Evolutionary conservation across 73 alveolate genomes (phyloP).

Genomic region (Tetrahymena thermophila): DNA sequence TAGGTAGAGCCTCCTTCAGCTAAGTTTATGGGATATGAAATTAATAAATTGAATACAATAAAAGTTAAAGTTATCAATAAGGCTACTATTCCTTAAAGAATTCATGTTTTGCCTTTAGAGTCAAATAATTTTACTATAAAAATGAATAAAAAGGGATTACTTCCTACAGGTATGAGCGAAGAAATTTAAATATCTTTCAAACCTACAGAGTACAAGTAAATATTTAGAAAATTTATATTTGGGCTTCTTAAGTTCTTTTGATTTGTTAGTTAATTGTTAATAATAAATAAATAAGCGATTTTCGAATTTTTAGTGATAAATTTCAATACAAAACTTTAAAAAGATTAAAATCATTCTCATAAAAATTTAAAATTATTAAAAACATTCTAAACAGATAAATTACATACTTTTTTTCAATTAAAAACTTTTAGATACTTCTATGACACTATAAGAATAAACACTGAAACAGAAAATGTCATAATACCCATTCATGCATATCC

Average conservation of each 20-base stretch:
- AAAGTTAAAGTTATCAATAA: conserved; percentile 81
- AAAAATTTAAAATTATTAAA: background rate
- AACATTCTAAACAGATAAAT: background rate
- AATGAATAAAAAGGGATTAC: conserved; percentile 88
- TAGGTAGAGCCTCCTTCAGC: conserved; percentile 74
- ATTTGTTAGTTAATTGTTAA: background rate
- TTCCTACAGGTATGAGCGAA: conserved; percentile 87
- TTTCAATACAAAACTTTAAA: background rate
- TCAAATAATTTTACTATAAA: conserved; percentile 79
- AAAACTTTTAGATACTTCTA: conserved; percentile 52
- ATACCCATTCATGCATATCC: conserved; percentile 97
- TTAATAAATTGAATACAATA: conserved; percentile 65
- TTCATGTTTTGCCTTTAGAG: conserved; percentile 87
- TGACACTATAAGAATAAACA: conserved; percentile 87
- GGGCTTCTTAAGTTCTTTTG: background rate
- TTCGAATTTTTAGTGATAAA: background rate
- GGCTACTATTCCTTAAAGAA: conserved; percentile 80
- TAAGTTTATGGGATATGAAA: conserved; percentile 91
- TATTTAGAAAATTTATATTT: background rate
- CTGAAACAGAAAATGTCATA: conserved; percentile 82
- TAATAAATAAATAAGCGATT: background rate
- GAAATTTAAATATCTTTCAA: conserved; percentile 83
- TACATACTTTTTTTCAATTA: too few relatives aligned
- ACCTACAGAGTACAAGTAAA: conserved; percentile 79
- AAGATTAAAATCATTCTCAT: background rate